Evolutionary conservation across 108 stramenopile species (phyloP).

Genomic region (Conticribra weissflogii): DNA sequence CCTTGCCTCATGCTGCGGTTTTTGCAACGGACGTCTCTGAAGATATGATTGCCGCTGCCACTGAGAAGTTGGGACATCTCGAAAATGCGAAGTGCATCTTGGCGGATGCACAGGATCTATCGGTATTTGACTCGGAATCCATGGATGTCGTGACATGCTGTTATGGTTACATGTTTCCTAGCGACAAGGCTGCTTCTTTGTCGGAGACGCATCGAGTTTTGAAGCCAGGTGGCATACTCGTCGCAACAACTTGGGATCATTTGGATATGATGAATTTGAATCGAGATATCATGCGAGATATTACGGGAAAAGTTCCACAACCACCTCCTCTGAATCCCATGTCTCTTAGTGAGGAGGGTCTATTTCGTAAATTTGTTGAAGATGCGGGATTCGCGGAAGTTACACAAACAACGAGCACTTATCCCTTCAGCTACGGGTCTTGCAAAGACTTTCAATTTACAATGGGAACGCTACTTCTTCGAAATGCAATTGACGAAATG

Average conservation of each 20-base stretch:
- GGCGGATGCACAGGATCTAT: slow-evolving; percentile 22
- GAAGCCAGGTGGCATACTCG: slow-evolving; percentile 27
- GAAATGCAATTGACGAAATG: slow-evolving; percentile 18
- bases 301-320: slow-evolving; percentile 21
- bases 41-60: slow-evolving; percentile 30
- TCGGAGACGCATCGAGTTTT: slow-evolving; percentile 23
- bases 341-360: slow-evolving; percentile 26
- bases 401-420: slow-evolving; percentile 13
- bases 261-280: slow-evolving; percentile 19
- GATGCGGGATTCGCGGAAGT: slow-evolving; percentile 23
- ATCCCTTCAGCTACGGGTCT: slow-evolving; percentile 14
- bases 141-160: slow-evolving; percentile 43
- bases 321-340: slow-evolving; percentile 38
- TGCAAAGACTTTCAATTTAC: slow-evolving; percentile 20
- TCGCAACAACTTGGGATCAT: slow-evolving; percentile 44
- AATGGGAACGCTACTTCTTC: slow-evolving; percentile 16
- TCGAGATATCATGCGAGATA: slow-evolving; percentile 23
- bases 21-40: slow-evolving; percentile 24
- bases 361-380: slow-evolving; percentile 23
- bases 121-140: slow-evolving; percentile 15
- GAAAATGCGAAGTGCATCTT: slow-evolving; percentile 2
- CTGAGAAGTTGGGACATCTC: not conserved
- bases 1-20: slow-evolving; percentile 27
- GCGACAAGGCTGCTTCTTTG: slow-evolving; percentile 27
- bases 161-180: slow-evolving; percentile 47